These are phyloP conservation scores for Ascochyta clinopodiicola DNA, from an alignment of 2,329 filamentous ascomycete species.

Conservation along the genomic window DNA sequence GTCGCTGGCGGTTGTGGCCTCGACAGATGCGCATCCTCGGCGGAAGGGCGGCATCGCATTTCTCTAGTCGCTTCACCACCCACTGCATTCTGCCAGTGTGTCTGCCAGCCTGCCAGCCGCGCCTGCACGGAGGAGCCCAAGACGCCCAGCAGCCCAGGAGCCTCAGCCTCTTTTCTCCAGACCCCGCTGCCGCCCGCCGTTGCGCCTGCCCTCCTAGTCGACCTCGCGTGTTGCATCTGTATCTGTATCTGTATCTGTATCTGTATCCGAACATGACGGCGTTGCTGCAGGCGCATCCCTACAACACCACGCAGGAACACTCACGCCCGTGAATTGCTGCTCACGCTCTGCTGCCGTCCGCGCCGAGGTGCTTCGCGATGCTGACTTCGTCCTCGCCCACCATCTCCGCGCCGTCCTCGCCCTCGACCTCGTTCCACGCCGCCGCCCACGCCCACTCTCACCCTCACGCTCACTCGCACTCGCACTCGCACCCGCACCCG, in stretches of 20 bases:
- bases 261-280: constrained; percentile 26
- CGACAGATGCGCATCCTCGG: not conserved
- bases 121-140: not conserved
- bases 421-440: constrained; percentile 44
- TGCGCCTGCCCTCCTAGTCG: constrained; percentile 19
- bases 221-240: constrained; percentile 16
- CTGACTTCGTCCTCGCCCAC: constrained; percentile 47
- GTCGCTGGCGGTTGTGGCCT: not conserved
- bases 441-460: constrained; percentile 13
- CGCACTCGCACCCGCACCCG: constrained; percentile 1
- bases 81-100: not conserved
- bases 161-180: constrained; percentile 13
- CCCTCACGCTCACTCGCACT: not conserved
- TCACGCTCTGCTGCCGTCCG: not conserved
- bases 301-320: constrained; percentile 12
- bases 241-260: constrained; percentile 2
- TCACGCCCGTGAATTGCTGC: not conserved
- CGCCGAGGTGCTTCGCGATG: constrained; percentile 25
- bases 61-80: not conserved
- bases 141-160: too few species aligned
- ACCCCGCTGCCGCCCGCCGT: constrained; percentile 5
- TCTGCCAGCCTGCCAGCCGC: not conserved
- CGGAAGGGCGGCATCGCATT: constrained; percentile 12
- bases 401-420: constrained; percentile 47
- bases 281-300: constrained; percentile 19